Conservation (phyloP, 2,329 filamentous ascomycete species). For the Domatiomyces catenatus region DNA sequence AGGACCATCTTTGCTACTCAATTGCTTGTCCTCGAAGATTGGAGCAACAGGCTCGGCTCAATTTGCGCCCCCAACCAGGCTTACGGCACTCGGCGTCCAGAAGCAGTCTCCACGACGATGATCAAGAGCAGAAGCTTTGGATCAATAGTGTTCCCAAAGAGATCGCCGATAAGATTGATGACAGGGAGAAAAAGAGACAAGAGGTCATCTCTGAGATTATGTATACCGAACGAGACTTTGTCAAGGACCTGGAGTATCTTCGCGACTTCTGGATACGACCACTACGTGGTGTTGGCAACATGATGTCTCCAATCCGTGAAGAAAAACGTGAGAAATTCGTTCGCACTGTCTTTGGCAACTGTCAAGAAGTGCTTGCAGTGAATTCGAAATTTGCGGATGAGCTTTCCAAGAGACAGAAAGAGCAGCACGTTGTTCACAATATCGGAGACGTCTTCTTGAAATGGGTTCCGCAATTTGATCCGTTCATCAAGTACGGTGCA, state of each 20-base stretch:
- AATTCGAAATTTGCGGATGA: constrained; percentile 77
- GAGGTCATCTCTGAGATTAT: constrained; percentile 97
- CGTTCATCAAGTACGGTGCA: constrained; percentile 90
- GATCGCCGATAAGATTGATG: constrained; percentile 73
- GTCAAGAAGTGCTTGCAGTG: constrained; percentile 83
- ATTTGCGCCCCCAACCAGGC: constrained; percentile 82
- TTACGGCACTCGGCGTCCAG: constrained; percentile 57
- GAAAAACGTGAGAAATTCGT: constrained; percentile 81
- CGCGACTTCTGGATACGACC: constrained; percentile 98
- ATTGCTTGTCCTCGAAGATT: constrained; percentile 88
- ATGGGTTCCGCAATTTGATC: constrained; percentile 80
- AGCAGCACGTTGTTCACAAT: constrained; percentile 72
- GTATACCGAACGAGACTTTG: constrained; percentile 97
- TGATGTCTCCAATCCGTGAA: constrained; percentile 71
- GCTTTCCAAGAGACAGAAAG: constrained; percentile 81
- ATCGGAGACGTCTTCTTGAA: constrained; percentile 91
- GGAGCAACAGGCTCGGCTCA: constrained; percentile 86
- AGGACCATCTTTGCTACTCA: constrained; percentile 91
- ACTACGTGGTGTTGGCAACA: constrained; percentile 51
- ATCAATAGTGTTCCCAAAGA: constrained; percentile 97
- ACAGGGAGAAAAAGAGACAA: constrained; percentile 91
- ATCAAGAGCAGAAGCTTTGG: constrained; percentile 95
- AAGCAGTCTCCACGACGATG: constrained; percentile 66
- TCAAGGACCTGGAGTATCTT: constrained; percentile 95
- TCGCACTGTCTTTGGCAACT: constrained; percentile 87